Evolutionary conservation across 2,329 filamentous ascomycete genomes (phyloP), one percentile per base, ranked within the genome.

Genomic region (Aspergillus quadricinctus): DNA sequence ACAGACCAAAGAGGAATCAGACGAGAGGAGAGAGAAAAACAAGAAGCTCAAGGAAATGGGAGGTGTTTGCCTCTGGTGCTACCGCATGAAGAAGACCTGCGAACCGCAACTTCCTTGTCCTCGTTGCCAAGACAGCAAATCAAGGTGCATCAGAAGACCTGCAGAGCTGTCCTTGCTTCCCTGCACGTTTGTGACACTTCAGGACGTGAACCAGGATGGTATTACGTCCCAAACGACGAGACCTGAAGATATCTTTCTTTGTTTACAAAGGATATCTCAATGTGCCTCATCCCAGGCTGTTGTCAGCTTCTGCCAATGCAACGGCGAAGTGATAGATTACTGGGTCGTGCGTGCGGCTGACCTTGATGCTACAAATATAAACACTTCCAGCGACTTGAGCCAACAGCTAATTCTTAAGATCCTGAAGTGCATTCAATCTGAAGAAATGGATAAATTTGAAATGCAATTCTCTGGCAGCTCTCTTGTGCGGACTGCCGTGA

Each of bases 21-120:
- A 57, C 5, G 53, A 57, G 31, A 61, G 59, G 46, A 64, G 52
- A 31, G 56, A 62, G 21, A 58, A 61, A 35, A 62, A 54, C 23
- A 54, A 50, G 11, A 49, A 56, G 14, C 45, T 70, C 43, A 69
- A 58, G 50, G 53, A 56, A 25, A 54, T 52, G 25, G 69, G 69
- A 2, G 69, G 69, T 25, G 60, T 68, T 17, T 72, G 70, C 53
- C 25, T 64, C n/a, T 63, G 60, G 50, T 72, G 70, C 49, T 61
- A 60, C 51, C 59, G 61, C n/a, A 65, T 56, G 8, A 70, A 66
- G 58, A 70, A 70, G 37, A 57, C 53, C 29, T 72, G 70, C 49
- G 61, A 56, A 11, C 45, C 57, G 6, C 41, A 48, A 7, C 51
- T 52, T 21, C 59, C 64, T 11, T 72, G 70, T 27, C 21, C 48